A percentile compares a stretch with the other conserved stretches of the same genome.
Conservation (phyloP, 208 protist genomes). For the Angomonas deanei region DNA sequence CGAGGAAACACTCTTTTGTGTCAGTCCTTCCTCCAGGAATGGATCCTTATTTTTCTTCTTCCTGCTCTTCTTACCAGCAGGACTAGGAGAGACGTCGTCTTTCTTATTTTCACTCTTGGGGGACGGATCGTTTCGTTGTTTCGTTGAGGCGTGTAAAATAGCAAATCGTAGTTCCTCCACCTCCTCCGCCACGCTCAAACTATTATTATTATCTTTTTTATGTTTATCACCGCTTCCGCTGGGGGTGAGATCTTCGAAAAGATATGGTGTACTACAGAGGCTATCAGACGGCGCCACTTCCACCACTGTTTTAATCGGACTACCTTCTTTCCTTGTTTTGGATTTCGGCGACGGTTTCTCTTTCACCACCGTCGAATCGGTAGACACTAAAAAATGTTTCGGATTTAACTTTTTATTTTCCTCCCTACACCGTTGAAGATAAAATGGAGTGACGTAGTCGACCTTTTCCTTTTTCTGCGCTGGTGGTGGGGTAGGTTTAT, state of each 20-base stretch:
- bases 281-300: neutral
- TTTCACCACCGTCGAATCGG: neutral
- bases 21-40: neutral
- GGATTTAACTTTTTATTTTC: neutral
- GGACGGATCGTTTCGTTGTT: neutral
- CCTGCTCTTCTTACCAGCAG: neutral
- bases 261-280: neutral
- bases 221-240: too few relatives aligned
- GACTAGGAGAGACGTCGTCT: neutral
- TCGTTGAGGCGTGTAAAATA: neutral
- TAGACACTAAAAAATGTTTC: neutral
- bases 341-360: too few relatives aligned
- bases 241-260: neutral
- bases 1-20: neutral
- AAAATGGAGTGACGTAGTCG: conserved; percentile 35
- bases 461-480: neutral
- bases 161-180: neutral
- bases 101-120: too few relatives aligned
- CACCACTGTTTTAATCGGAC: too few relatives aligned
- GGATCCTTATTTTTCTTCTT: neutral
- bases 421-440: conserved; percentile 15
- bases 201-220: too few relatives aligned
- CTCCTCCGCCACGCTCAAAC: neutral
- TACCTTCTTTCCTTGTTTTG: too few relatives aligned
- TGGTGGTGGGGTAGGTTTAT: conserved; percentile 26